phyloP scores from a whole-genome alignment of 495 filamentous ascomycete species.

The Achaetomiella virescens region DNA sequence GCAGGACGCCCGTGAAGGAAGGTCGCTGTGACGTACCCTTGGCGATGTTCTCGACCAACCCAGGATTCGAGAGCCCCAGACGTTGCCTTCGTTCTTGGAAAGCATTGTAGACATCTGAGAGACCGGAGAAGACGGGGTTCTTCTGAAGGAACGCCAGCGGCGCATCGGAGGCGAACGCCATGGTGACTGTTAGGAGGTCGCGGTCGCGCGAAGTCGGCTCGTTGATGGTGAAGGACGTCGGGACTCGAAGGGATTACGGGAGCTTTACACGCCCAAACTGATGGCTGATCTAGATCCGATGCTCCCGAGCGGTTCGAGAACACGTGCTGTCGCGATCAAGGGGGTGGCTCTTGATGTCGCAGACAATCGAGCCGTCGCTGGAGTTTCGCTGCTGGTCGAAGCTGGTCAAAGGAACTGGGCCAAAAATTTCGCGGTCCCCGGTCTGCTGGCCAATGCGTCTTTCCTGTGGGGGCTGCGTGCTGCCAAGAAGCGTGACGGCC shows the following conservation, averaged over 20 bases:
- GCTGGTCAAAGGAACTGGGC: conserved; percentile 17
- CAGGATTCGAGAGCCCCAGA: conserved; percentile 85
- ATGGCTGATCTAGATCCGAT: not conserved
- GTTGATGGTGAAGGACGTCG: conserved; percentile 10
- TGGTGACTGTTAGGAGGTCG: conserved; percentile 22
- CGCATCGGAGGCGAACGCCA: conserved; percentile 44
- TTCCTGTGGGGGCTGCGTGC: not conserved
- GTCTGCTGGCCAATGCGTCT: conserved; percentile 14
- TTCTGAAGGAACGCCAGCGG: conserved; percentile 61
- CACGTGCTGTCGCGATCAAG: conserved; percentile 6
- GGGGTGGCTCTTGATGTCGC: conserved; percentile 7
- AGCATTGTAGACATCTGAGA: conserved; percentile 71
- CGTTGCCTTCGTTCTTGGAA: conserved; percentile 81
- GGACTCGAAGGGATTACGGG: not conserved
- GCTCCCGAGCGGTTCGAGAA: not conserved
- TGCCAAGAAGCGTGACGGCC: not conserved
- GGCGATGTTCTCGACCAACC: conserved; percentile 83
- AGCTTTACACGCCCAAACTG: not conserved
- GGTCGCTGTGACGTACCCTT: conserved; percentile 35
- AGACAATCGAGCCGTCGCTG: conserved; percentile 5
- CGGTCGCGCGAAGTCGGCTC: conserved; percentile 10
- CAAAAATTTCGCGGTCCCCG: conserved; percentile 30
- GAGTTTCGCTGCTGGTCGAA: conserved; percentile 1
- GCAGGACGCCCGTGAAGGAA: not conserved
- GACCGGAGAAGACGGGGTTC: conserved; percentile 61